Base-by-base conservation (phyloP, 371 early-diverging fungal genomes). In the Mortierella sp. region DNA sequence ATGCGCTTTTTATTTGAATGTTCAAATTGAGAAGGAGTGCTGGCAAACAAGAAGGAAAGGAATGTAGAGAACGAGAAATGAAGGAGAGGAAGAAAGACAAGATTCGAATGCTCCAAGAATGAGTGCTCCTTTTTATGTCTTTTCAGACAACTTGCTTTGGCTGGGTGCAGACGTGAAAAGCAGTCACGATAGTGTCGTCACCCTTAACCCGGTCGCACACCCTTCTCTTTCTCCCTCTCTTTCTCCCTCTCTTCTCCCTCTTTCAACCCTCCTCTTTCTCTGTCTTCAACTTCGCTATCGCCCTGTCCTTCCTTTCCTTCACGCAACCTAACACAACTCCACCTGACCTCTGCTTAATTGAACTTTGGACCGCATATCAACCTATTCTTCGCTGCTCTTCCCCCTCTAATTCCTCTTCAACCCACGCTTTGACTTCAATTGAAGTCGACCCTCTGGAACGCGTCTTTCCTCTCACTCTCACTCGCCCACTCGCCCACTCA, bases 121-220 rank as follows among this genome's bases (percentile, higher is more conserved):
- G 48, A 38, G 48, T 11, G 48, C 48, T 10, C 13, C 50, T 50
- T 42, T 68, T 68, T 68, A 42, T 42, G 42, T 38, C 24, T 21
- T 9, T 42, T 42, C 44, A n/a, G n/a, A n/a, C n/a, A n/a, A n/a
- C n/a, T n/a, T n/a, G n/a, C n/a, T n/a, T n/a, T 42, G 9, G 21
- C 21, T 38, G 16, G 14, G 42, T 68, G 68, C 4, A 24, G 38
- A 38, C 65, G 65, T 38, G 42, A 38, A 24, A 24, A 24, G 38
- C 68, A 68, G 68, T 68, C 68, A 68, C 19, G 19, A 8, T 16
- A 5, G 7, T 31, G 63, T 7, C 38, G 24, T 38, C 44, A 24
- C 68, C 68, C 68, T 68, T 68, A 68, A 68, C 19, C 28, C n/a
- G n/a, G n/a, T n/a, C n/a, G n/a, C n/a, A n/a, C 9, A 14, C 48